Base-by-base conservation (phyloP, 495 filamentous ascomycete genomes). In the Tuber melanosporum region DNA sequence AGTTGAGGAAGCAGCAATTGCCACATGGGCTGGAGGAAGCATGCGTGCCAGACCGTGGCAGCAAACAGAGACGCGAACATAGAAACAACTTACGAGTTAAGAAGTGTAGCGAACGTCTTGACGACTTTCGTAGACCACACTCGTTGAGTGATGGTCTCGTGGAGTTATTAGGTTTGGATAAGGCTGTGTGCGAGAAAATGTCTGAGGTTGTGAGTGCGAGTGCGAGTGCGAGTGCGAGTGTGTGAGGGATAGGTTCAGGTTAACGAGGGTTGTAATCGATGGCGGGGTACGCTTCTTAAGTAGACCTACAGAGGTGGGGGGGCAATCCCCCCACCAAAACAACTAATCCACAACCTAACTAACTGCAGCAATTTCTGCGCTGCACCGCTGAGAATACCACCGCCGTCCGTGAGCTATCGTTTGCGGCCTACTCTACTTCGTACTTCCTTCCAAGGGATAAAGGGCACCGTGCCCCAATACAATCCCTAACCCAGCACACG, bases 51-150 rank as follows among this genome's bases (percentile, higher is more conserved):
- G 57, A 66, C 15, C 26, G 17, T 36, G 74, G 39, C 41, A 76
- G 39, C 47, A 71, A 44, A 77, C 41, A 45, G 3, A 36, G 42
- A 46, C 43, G 62, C 44, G 76, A 57, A 43, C 74, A 46, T 49
- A 36, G 74, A 73, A 73, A 49, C n/a, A 69, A 86, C 92, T 83
- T 89, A 94, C 92, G 92, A 94, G 90, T 94, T 93, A 75, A 95
- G 89, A 78, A 94, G 89, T 86, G 93, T 95, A 87, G 92, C 93
- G 89, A 93, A 95, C 92, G 91, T 94, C 85, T 91, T 94, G 92
- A 86, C 90, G 89, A 85, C 86, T 85, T 83, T 84, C 75, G 79
- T 84, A 84, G 89, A 90, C 86, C 89, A 87, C 88, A 85, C 86
- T 86, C 82, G 79, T 82, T 74, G 82, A 81, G 87, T 86, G 85